phyloP scores from a whole-genome alignment of 192 early-diverging fungal species.

The Pecoramyces ruminantium region DNA sequence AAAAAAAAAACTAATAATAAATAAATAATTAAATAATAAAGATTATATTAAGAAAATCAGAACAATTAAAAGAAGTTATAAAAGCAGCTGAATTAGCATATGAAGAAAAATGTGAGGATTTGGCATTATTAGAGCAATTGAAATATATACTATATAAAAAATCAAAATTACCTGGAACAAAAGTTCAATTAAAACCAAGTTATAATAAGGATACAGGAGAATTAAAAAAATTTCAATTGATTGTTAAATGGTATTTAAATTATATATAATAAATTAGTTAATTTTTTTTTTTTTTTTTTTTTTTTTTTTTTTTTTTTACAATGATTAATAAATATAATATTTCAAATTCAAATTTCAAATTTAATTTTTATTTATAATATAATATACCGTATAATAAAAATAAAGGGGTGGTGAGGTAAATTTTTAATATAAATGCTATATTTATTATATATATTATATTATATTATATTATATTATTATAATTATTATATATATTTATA shows the following conservation, averaged over 20 bases:
- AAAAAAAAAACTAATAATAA: no score
- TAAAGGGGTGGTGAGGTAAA: constrained; percentile 56
- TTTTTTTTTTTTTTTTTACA: no score
- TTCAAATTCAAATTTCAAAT: no score
- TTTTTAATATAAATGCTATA: neutral
- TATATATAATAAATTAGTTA: no score
- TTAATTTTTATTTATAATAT: no score
- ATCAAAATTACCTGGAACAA: constrained; percentile 66
- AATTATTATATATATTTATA: neutral
- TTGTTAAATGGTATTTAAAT: constrained; percentile 64
- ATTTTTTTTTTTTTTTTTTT: no score
- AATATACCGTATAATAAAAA: no score
- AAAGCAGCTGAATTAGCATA: constrained; percentile 38
- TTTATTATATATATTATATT: neutral
- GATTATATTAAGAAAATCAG: constrained; percentile 57
- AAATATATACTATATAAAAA: constrained; percentile 65
- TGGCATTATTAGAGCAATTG: constrained; percentile 41
- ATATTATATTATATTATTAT: neutral
- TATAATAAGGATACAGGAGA: constrained; percentile 19
- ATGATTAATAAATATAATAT: no score
- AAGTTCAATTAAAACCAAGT: constrained; percentile 76
- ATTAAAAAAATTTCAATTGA: constrained; percentile 63
- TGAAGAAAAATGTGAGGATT: constrained; percentile 31
- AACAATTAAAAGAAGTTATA: constrained; percentile 47
- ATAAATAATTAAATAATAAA: no score